Evolutionary conservation across 2,329 filamentous ascomycete species (phyloP), one percentile per base, ranked within the genome.

Genomic region (Alternaria gaisen): DNA sequence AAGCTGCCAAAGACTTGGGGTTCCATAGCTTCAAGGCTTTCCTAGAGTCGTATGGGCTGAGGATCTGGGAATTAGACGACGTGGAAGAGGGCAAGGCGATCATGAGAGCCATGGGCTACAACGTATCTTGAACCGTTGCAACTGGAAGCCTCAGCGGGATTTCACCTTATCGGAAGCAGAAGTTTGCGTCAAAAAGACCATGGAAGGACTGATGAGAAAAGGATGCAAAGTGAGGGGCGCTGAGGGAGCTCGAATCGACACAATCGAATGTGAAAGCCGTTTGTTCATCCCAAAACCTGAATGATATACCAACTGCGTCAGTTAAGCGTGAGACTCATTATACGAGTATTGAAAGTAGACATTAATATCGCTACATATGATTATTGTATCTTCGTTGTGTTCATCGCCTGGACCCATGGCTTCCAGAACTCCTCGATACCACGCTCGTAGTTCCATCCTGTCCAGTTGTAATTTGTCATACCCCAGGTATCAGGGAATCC

Each of bases 371-470:
- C 20, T 36, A 36, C 20, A n/a, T 14, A 36, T 2, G 22, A 50
- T 20, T 50, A 50, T 7, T 36, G 32, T 8, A 73, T 41, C 48
- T 61, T 64, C 6, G 70, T 73, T 32, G 59, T 56, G 43, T 71
- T 71, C 82, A 83, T 84, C 10, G 65, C 74, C 66, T 71, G 64
- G 3, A 84, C 78, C 83, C 83, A 85, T 3, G 83, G 83, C 76
- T 83, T 84, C 83, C 83, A 85, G 66, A 81, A 82, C 52, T 78
- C 70, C 63, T 85, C 81, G 30, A 85, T 75, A 1, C 81, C 83
- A 41, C 76, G 77, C 2, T 78, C 75, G 47, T 80, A 81, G 30
- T 79, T 79, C 83, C 83, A 85, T 0, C 79, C 82, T 11, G 73
- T 75, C 81, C 82, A 85, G 54, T 84, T 78, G 14, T 76, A 77